Evolutionary conservation across 208 protist genomes (phyloP).

Genomic region (Leishmania braziliensis): DNA sequence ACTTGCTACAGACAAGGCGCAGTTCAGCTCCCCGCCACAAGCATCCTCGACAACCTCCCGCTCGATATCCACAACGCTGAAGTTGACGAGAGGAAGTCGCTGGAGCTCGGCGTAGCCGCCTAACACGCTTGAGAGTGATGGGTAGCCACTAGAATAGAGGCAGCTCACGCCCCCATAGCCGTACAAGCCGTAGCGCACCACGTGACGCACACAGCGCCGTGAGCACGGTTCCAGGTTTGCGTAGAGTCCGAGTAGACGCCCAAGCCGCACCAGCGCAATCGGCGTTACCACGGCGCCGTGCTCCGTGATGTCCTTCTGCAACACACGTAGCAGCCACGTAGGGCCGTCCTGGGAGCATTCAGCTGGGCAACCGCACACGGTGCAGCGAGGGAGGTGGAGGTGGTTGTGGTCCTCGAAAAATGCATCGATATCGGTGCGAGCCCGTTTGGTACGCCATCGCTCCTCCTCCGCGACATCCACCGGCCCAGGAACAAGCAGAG

Average conservation of each 20-base stretch:
- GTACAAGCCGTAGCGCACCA: constrained; percentile 72
- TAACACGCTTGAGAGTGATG: constrained; percentile 35
- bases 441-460: constrained; percentile 25
- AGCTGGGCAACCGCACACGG: constrained; percentile 46
- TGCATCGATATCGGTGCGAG: constrained; percentile 21
- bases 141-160: constrained; percentile 33
- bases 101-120: constrained; percentile 18
- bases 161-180: constrained; percentile 73
- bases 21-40: constrained; percentile 69
- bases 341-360: constrained; percentile 43
- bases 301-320: constrained; percentile 51
- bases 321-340: constrained; percentile 45
- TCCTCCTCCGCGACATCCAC: constrained; percentile 19
- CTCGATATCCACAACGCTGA: constrained; percentile 70
- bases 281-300: constrained; percentile 27
- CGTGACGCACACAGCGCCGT: constrained; percentile 59
- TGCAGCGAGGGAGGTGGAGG: constrained; percentile 32
- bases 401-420: constrained; percentile 30
- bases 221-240: constrained; percentile 50
- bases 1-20: constrained; percentile 80
- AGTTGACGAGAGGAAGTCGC: constrained; percentile 35
- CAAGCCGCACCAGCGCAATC: constrained; percentile 54
- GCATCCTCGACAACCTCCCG: constrained; percentile 41
- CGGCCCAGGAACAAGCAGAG: constrained; percentile 20
- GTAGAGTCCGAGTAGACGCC: constrained; percentile 41